Base-by-base conservation (phyloP, 495 filamentous ascomycete species). In the Penicillium herquei region DNA sequence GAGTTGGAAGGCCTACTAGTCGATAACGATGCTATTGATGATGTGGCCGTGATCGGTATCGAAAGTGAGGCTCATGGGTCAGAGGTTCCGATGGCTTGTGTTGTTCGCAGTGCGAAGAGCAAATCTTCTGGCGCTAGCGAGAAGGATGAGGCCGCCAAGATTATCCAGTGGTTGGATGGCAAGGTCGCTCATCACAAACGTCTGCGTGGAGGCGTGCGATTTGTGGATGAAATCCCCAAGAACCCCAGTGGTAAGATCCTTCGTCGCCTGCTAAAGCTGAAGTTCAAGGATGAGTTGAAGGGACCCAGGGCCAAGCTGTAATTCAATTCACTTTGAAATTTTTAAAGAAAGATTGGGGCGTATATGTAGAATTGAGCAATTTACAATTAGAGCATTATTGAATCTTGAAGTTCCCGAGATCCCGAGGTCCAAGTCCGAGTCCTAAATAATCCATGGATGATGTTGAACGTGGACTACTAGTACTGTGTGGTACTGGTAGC, bases 231-330 rank as follows among this genome's bases (percentile, higher is more conserved):
- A 58, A 82, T 98, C 8, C 93, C 93, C 30, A 96, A 94, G 81
- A 93, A 86, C 55, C 81, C 81, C 0, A 87, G 84, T 66, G 93
- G 93, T 1, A 98, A 98, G 82, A 91, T 97, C 49, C 68, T 98
- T 62, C 85, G 92, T 58, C 78, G 91, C 41, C 52, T 93, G 39
- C 65, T 87, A 62, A 84, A 84, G 63, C 70, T 78, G 43, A 66
- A 70, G 61, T 83, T 83, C 41, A 72, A 75, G 66, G 81, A 80
- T 39, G 66, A 68, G 52, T 58, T 58, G 39, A 59, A 73, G 14
- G 58, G 57, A 31, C 64, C 64, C 9, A 76, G 71, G 64, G 76
- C 76, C 16, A 79, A 78, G 63, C 61, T 79, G 45, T 79, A 66
- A n/a, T n/a, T n/a, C n/a, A 59, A 55, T 45, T 39, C 3, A 39